These are phyloP conservation scores for Nitzschia palea DNA, from an alignment of 108 stramenopile genomes.

Conservation along the genomic window DNA sequence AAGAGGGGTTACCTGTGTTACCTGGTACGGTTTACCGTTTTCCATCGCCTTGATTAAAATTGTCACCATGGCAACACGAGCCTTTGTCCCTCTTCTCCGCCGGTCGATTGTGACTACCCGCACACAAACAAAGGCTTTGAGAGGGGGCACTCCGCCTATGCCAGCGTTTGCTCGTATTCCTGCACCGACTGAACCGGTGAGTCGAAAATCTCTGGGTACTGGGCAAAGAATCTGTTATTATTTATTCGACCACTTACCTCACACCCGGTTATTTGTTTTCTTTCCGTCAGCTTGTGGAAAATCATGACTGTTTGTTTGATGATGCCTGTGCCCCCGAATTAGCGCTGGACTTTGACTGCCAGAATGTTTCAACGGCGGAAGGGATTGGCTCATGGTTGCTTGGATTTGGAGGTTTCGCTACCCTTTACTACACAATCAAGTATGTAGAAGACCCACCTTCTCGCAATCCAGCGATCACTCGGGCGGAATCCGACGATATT, in stretches of 20 bases:
- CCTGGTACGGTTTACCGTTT: too few relatives aligned
- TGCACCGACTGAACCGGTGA: conserved; percentile 60
- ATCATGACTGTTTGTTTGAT: conserved; percentile 92
- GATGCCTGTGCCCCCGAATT: conserved; percentile 96
- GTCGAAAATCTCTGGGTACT: conserved; percentile 8
- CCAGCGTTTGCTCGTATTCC: conserved; percentile 82
- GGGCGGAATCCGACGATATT: conserved; percentile 38
- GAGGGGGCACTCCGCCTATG: conserved; percentile 68
- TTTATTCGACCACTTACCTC: too few relatives aligned
- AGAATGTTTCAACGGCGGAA: conserved; percentile 78
- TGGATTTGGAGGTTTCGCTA: conserved; percentile 76
- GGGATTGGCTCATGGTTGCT: conserved; percentile 79
- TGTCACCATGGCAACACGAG: conserved; percentile 39
- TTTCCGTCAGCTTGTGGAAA: conserved; percentile 78
- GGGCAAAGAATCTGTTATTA: too few relatives aligned
- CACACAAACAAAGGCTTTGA: conserved; percentile 43
- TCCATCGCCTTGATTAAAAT: too few relatives aligned
- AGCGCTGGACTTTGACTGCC: conserved; percentile 94
- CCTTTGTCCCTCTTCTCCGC: conserved; percentile 56
- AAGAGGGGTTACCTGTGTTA: too few relatives aligned
- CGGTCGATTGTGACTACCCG: conserved; percentile 54
- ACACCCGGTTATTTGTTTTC: background rate
- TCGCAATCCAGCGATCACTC: conserved; percentile 62
- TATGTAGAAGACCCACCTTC: conserved; percentile 51
- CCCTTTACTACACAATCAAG: conserved; percentile 65